Percentiles rank a stretch among this genome's conserved stretches.
Evolutionary conservation across 441 rosid species (phyloP).

Genomic region (Corymbia calophylla): DNA sequence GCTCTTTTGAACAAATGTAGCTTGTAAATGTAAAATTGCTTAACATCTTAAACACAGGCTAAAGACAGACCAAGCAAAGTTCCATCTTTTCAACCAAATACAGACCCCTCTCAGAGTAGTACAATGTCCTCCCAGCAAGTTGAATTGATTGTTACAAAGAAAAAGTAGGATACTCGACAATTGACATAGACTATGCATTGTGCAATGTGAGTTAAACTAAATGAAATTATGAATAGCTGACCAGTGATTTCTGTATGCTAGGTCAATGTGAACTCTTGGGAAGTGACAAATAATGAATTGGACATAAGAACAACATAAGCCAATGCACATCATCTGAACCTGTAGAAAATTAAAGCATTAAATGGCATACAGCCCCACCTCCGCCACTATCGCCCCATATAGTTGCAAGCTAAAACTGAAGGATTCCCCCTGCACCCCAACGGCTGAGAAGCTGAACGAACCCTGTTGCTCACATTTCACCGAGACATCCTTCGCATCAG

Average conservation of each 20-base stretch:
- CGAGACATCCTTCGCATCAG: conserved; percentile 73
- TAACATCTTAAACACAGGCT: background rate
- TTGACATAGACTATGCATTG: background rate
- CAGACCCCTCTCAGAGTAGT: background rate
- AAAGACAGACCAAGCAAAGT: background rate
- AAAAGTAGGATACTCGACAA: background rate
- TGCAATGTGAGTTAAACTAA: background rate
- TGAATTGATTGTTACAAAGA: background rate
- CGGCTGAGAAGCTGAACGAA: conserved; percentile 71
- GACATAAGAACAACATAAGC: background rate
- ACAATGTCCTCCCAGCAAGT: background rate
- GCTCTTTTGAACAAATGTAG: background rate
- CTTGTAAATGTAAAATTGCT: background rate
- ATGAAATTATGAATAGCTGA: background rate
- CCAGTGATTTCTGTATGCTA: background rate
- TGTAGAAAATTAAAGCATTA: background rate
- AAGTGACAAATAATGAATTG: background rate
- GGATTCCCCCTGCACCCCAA: conserved; percentile 58
- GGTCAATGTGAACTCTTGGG: background rate
- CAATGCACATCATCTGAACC: background rate
- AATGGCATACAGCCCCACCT: conserved; percentile 23
- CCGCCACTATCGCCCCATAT: conserved; percentile 48
- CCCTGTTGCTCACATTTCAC: conserved; percentile 76
- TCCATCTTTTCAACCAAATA: background rate
- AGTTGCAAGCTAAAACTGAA: conserved; percentile 65